phyloP scores from a whole-genome alignment of 1,284 basidiomycete species.

The Cutaneotrichosporon daszewskae region DNA sequence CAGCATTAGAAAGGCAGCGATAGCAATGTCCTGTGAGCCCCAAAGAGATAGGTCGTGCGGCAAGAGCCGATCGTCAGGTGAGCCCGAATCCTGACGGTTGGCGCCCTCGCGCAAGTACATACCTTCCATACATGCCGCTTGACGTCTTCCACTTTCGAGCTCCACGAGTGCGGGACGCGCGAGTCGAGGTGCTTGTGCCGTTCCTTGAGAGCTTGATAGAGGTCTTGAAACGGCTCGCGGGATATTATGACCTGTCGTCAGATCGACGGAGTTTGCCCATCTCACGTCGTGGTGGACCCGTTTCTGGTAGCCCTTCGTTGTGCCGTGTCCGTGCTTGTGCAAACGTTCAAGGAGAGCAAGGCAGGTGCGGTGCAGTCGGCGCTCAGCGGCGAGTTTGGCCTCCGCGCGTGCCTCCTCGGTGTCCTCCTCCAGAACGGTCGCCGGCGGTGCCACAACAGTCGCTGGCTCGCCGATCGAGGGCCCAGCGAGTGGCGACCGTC shows the following conservation, averaged over 20 bases:
- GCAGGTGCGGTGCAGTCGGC: slow-evolving; percentile 69
- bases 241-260: slow-evolving; percentile 56
- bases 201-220: slow-evolving; percentile 80
- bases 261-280: not conserved
- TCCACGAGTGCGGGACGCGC: slow-evolving; percentile 81
- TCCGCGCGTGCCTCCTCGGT: slow-evolving; percentile 4
- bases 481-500: slow-evolving; percentile 33
- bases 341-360: slow-evolving; percentile 73
- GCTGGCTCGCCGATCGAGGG: slow-evolving; percentile 1
- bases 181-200: slow-evolving; percentile 73
- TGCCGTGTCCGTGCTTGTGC: slow-evolving; percentile 80
- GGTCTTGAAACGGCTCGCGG: slow-evolving; percentile 75
- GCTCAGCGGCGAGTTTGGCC: slow-evolving; percentile 15
- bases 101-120: slow-evolving; percentile 9
- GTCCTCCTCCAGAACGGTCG: slow-evolving; percentile 14
- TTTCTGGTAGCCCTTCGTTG: slow-evolving; percentile 72
- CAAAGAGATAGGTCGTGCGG: slow-evolving; percentile 33
- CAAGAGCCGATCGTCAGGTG: slow-evolving; percentile 24
- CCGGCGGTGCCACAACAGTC: slow-evolving; percentile 7
- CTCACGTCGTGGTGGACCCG: slow-evolving; percentile 71
- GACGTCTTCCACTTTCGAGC: slow-evolving; percentile 41
- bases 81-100: slow-evolving; percentile 21
- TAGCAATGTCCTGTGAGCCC: slow-evolving; percentile 68
- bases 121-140: slow-evolving; percentile 49
- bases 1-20: slow-evolving; percentile 85